Evolutionary conservation across 805 yeast genomes (phyloP).

Genomic region (Saccharomycopsis fodiens): DNA sequence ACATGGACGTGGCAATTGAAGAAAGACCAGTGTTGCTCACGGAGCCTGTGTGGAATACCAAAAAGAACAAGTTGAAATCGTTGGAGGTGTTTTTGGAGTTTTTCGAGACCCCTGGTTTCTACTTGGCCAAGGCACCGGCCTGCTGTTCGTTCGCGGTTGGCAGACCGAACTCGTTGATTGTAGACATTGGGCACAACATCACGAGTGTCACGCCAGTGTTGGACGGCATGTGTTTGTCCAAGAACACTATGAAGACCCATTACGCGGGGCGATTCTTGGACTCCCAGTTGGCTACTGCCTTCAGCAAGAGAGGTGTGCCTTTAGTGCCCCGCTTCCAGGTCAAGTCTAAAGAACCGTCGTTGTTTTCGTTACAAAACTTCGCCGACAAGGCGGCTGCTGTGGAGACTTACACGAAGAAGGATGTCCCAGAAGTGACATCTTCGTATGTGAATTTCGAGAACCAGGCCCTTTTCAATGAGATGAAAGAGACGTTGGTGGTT

Average conservation of each 20-base stretch:
- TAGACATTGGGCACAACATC: conserved; percentile 77
- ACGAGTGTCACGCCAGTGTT: conserved; percentile 73
- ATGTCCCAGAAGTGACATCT: conserved; percentile 33
- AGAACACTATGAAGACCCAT: conserved; percentile 61
- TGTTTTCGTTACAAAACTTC: conserved; percentile 15
- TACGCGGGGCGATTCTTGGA: conserved; percentile 62
- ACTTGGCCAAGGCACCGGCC: conserved; percentile 75
- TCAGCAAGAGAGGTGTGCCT: conserved; percentile 26
- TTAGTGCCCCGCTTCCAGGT: conserved; percentile 44
- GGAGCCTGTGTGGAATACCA: conserved; percentile 81
- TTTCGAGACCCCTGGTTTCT: conserved; percentile 71
- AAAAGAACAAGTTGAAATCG: conserved; percentile 56
- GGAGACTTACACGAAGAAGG: conserved; percentile 26
- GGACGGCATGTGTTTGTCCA: conserved; percentile 71
- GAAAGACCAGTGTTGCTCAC: conserved; percentile 78
- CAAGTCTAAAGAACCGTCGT: conserved; percentile 33
- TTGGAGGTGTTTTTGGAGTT: conserved; percentile 66
- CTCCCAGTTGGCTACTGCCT: conserved; percentile 13
- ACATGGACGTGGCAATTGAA: conserved; percentile 42
- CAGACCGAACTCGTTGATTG: conserved; percentile 77
- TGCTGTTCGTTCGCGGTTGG: conserved; percentile 86
- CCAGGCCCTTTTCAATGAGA: conserved; percentile 53
- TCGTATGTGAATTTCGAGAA: conserved; percentile 52
- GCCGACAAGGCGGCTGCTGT: conserved; percentile 9
- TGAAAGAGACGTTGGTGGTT: conserved; percentile 64